Evolutionary conservation across 768 basidiomycete genomes (phyloP), one percentile per base, ranked within the genome.

Genomic region (Rubroboletus satanas): DNA sequence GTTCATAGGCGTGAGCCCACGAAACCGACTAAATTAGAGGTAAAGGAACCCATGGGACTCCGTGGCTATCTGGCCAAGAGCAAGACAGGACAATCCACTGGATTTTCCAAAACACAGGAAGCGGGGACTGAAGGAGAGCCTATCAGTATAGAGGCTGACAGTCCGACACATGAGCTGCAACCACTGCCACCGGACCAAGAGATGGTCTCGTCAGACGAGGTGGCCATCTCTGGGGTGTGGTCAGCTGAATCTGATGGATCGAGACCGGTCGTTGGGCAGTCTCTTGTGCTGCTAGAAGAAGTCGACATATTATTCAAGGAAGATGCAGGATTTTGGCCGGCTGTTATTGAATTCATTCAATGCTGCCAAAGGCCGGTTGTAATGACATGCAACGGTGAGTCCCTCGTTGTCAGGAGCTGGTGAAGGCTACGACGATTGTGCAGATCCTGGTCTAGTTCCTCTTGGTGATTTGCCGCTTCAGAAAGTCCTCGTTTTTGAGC

Each of bases 291-390:
- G 37, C 72, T 99, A 14, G 97, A 99, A 70, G 97, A 99, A 67
- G 96, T 93, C 7, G 97, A 99, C 70, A 83, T 98, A 39, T 75
- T 98, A 45, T 99, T 86, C 74, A 84, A 83, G 56, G 90, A 93
- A 46, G 97, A 95, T 73, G 67, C 70, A 32, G 87, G 84, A 59
- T 98, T 94, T 70, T 96, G 92, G 92, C 78, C 86, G 15, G 82
- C 88, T 2, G 82, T 98, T 28, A 77, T 88, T 9, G 79, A 83
- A 52, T 80, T 99, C 56, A 93, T 98, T 66, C 83, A 80, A 56
- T 80, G 88, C 17, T 92, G 92, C 61, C 84, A 82, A 61, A 77
- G 97, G 52, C 96, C 97, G 7, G 88, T 99, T 39, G 81, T 99
- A 48, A 81, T 93, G 74, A 98, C 96, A 51, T 98, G 97, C 72